These are phyloP conservation scores for Lentinula aciculospora DNA, from an alignment of 768 basidiomycete species.

Conservation along the genomic window DNA sequence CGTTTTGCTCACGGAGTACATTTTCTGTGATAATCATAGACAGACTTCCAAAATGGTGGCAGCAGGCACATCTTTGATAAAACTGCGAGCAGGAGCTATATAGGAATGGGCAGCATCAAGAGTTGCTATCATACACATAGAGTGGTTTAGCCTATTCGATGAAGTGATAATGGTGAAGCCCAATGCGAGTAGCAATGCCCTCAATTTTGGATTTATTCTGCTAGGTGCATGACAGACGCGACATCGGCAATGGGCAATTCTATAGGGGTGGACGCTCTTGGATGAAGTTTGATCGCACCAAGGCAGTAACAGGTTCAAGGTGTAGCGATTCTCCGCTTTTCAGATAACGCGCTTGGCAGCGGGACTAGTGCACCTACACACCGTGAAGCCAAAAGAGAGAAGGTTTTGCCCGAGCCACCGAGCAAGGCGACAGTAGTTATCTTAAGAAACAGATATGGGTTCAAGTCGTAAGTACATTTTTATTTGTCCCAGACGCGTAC, in stretches of 20 bases:
- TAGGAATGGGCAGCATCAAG: neutral
- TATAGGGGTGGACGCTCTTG: neutral
- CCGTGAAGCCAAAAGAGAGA: too few species aligned
- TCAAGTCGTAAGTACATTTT: too few species aligned
- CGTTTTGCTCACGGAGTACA: too few species aligned
- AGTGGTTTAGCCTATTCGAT: neutral
- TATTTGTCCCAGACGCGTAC: too few species aligned
- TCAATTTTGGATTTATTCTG: neutral
- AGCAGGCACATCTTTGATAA: too few species aligned
- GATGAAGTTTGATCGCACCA: neutral
- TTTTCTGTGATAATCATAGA: too few species aligned
- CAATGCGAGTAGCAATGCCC: neutral
- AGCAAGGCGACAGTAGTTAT: too few species aligned
- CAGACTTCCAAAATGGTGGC: too few species aligned
- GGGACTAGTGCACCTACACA: too few species aligned
- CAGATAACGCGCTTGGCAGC: neutral
- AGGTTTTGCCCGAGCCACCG: too few species aligned
- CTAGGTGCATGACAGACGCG: neutral
- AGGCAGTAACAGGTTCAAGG: neutral
- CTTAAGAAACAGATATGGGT: too few species aligned
- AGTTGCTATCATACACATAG: neutral
- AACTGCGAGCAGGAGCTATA: too few species aligned
- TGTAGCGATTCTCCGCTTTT: neutral
- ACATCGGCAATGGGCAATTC: neutral
- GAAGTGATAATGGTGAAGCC: neutral